These are phyloP conservation scores for Pseudoscleropodium purum DNA, from an alignment of 225 moss, liverwort and hornwort genomes.

Conservation along the genomic window DNA sequence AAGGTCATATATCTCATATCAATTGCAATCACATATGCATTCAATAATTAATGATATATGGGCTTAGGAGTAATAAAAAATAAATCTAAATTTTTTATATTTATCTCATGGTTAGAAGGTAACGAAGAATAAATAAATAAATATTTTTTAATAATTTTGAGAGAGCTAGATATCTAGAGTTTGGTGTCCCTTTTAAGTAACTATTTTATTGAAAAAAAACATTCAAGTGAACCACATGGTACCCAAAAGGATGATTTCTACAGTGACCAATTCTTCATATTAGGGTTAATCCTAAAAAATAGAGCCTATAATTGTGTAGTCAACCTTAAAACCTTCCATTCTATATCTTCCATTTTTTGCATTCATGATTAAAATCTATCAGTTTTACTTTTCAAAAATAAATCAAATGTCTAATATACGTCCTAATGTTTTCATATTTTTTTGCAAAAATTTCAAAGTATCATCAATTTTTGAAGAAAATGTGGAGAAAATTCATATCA, in stretches of 20 bases:
- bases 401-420: too few relatives aligned
- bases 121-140: too few relatives aligned
- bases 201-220: background rate
- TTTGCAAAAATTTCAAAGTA: background rate
- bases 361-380: background rate
- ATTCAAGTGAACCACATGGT: background rate
- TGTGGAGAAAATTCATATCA: background rate
- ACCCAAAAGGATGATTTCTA: background rate
- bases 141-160: too few relatives aligned
- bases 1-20: fast-evolving
- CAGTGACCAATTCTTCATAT: fast-evolving
- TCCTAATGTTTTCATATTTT: fast-evolving
- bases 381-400: background rate
- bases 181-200: background rate
- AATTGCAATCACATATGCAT: background rate
- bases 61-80: background rate
- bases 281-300: fast-evolving
- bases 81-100: too few relatives aligned
- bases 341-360: background rate
- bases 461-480: background rate
- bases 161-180: fast-evolving
- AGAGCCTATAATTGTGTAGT: fast-evolving
- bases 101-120: too few relatives aligned
- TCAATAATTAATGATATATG: background rate
- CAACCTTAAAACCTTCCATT: fast-evolving